Base-by-base conservation (phyloP, 345 rosid genomes). In the Rhodamnia argentea region DNA sequence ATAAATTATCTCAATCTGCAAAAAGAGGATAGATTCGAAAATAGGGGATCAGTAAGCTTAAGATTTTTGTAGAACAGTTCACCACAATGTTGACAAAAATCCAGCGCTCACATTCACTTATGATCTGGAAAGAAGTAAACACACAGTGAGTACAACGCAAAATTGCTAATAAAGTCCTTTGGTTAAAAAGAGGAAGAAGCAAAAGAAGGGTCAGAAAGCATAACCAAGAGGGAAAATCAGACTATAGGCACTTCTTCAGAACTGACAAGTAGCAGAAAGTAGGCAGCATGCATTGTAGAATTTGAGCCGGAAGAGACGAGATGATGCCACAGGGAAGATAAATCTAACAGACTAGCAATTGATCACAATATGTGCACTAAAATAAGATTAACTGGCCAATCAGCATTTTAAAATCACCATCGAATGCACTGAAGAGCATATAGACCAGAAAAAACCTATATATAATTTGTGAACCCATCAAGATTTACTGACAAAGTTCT, bases 1-100 rank as follows among this genome's bases (percentile, higher is more conserved):
- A 85, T 96, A 97, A 52, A 91, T 88, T 82, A 97, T 96, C 93
- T 97, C 97, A 91, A 97, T 95, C 99, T 97, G 96, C 96, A 92
- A 82, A 26, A 83, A 57, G 55, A 89, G 32, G 52, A 88, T 86
- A 82, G 13, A 78, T 55, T 56, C 87, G 44, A 85, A 54, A 42
- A 11, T 20, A 40, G 78, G 18, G 22, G 27, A 84, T 42, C 56
- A 5, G 22, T 24, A 50, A 51, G 55, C 10, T 47, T 60, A 50
- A 84, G 37, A 64, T 29, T 32, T 24, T 26, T 29, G 86, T 83
- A 52, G 23, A 55, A 87, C 86, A 51, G 44, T 83, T 42, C 26
- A 50, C 52, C 52, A 37, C 42, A 87, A 52, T 42, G 40, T 3
- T 47, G 29, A 54, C 85, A 75, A 40, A 60, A 53, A 7, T 12